Percentiles rank a stretch among this genome's conserved stretches.
These are phyloP conservation scores for Wickerhamiella dianesei DNA, from an alignment of 805 yeast species.

Conservation along the genomic window DNA sequence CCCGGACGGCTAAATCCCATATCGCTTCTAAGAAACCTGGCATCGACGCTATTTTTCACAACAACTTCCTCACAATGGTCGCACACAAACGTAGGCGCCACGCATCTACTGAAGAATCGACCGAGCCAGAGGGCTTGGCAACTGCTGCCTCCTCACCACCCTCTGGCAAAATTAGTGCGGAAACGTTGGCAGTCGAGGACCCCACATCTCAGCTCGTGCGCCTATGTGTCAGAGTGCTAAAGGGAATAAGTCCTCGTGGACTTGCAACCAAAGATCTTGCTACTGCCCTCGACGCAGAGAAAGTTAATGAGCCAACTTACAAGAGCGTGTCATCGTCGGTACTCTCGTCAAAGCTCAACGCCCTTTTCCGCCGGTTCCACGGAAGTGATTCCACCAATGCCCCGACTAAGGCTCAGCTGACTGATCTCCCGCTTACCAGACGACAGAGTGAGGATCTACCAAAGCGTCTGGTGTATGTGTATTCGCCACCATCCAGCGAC, in stretches of 20 bases:
- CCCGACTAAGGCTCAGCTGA: slow-evolving; percentile 12
- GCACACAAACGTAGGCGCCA: not conserved
- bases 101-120: not conserved
- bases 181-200: slow-evolving; percentile 2
- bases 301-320: slow-evolving; percentile 8
- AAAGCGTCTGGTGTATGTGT: slow-evolving; percentile 21
- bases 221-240: slow-evolving; percentile 18
- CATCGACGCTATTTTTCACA: no score
- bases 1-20: not conserved
- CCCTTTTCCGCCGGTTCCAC: slow-evolving; percentile 22
- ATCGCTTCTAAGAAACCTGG: not conserved
- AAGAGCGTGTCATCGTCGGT: slow-evolving; percentile 23
- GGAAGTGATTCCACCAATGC: slow-evolving; percentile 12
- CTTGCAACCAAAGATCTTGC: slow-evolving; percentile 24
- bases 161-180: not conserved
- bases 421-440: slow-evolving; percentile 21
- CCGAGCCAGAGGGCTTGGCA: not conserved
- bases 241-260: slow-evolving; percentile 17
- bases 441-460: slow-evolving; percentile 20
- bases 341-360: slow-evolving; percentile 24
- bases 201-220: slow-evolving; percentile 14
- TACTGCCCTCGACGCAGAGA: slow-evolving; percentile 13
- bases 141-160: not conserved
- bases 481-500: slow-evolving; percentile 9
- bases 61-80: not conserved